A percentile compares a stretch with the other conserved stretches of the same genome.
Conservation (phyloP, 768 basidiomycete genomes). For the Podaxis sp. region DNA sequence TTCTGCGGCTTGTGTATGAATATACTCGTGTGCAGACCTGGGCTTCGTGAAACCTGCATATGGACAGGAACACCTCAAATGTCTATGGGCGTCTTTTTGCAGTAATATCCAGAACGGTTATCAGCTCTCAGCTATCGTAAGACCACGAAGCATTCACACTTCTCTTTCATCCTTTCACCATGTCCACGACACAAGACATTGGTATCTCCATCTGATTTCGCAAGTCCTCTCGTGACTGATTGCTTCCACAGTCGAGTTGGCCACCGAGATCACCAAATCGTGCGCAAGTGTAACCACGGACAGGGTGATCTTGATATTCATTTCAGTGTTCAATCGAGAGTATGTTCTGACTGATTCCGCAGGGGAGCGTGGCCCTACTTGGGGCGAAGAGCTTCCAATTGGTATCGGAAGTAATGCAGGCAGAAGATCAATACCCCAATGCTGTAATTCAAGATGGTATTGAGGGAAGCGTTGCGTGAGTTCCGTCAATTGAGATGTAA, state of each 20-base stretch:
- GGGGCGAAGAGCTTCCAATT: not conserved
- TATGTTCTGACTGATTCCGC: not conserved
- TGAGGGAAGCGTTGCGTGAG: not conserved
- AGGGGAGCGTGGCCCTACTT: not conserved
- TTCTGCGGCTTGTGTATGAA: slow-evolving; percentile 6
- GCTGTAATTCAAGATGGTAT: not conserved
- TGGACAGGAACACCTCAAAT: not conserved
- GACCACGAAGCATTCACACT: not conserved
- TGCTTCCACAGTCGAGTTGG: not conserved
- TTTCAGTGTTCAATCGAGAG: not conserved
- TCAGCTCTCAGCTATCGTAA: not conserved
- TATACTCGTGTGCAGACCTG: not conserved
- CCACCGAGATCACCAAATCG: not conserved
- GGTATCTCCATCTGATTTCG: not conserved
- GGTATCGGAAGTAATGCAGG: not conserved
- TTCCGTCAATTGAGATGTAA: not conserved
- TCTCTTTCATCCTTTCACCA: not conserved
- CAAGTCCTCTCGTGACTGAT: not conserved
- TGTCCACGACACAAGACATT: not conserved
- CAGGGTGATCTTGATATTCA: not conserved
- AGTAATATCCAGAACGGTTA: not conserved
- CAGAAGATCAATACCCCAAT: not conserved
- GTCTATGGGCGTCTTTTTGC: not conserved
- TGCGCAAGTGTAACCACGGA: not conserved
- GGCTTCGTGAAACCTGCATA: not conserved